A percentile compares a stretch with the other conserved stretches of the same genome.
Evolutionary conservation across 257 asterid genomes (phyloP).

Genomic region (Solanum appendiculatum): DNA sequence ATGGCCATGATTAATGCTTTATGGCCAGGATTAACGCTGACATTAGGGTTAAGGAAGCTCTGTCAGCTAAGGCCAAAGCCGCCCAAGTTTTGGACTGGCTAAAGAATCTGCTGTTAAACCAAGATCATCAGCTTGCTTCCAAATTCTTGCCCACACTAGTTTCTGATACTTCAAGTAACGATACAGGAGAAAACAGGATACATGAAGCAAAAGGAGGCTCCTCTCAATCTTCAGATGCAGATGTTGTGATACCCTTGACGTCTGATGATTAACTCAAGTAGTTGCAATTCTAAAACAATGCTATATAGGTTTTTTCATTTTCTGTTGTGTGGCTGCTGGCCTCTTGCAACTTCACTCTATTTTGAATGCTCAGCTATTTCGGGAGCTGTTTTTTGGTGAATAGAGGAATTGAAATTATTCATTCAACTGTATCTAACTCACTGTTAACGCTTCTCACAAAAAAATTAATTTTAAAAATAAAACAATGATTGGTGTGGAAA

Average conservation of each 20-base stretch:
- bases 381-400: not conserved
- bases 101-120: not conserved
- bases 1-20: not conserved
- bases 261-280: not conserved
- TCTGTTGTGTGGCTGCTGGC: not conserved
- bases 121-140: not conserved
- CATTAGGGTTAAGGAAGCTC: not conserved
- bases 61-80: not conserved
- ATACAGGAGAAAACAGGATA: not conserved
- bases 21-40: not conserved
- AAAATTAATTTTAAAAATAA: not conserved
- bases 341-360: not conserved
- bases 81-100: not conserved
- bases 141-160: not conserved
- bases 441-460: not conserved
- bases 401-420: not conserved
- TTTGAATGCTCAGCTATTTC: not conserved
- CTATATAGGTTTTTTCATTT: not conserved
- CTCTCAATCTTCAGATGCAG: not conserved
- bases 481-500: not conserved
- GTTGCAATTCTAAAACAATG: not conserved
- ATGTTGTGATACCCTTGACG: not conserved
- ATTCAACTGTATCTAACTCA: not conserved
- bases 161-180: not conserved
- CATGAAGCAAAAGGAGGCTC: not conserved